phyloP scores from a whole-genome alignment of 2,329 filamentous ascomycete genomes.

The Tolypocladium ophioglossoides region DNA sequence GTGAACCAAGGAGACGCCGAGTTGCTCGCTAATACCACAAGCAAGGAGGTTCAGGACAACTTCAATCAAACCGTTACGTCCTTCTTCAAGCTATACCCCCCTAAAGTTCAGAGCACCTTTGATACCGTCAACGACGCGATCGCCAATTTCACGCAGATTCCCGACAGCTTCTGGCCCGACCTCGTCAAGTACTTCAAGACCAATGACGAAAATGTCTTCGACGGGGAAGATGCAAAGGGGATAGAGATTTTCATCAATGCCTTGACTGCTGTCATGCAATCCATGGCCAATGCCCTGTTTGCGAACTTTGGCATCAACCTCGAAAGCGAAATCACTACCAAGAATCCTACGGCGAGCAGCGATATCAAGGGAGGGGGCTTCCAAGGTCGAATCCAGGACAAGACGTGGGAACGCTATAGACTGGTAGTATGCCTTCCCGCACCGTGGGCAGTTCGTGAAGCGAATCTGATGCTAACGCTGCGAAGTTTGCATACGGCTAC shows the following conservation, averaged over 20 bases:
- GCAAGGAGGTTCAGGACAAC: slow-evolving; percentile 6
- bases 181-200: slow-evolving; percentile 6
- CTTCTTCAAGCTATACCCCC: slow-evolving; percentile 17
- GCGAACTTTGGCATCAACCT: slow-evolving; percentile 21
- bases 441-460: too few relatives aligned
- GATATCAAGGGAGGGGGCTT: slow-evolving; percentile 6
- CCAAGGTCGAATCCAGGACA: slow-evolving; percentile 11
- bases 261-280: slow-evolving; percentile 5
- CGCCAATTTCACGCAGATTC: slow-evolving; percentile 15
- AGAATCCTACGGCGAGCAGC: slow-evolving; percentile 3
- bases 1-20: slow-evolving; percentile 5
- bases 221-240: not conserved
- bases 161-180: slow-evolving; percentile 16
- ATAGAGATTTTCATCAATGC: slow-evolving; percentile 2
- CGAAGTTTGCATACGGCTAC: slow-evolving; percentile 24
- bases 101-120: slow-evolving; percentile 11
- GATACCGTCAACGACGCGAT: slow-evolving; percentile 13
- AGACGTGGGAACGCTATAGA: slow-evolving; percentile 14
- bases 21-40: slow-evolving; percentile 9
- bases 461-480: not conserved
- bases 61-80: slow-evolving; percentile 7
- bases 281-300: slow-evolving; percentile 19
- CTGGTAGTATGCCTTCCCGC: slow-evolving; percentile 15
- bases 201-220: not conserved
- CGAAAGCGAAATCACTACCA: slow-evolving; percentile 8